Evolutionary conservation across 441 rosid species (phyloP).

Genomic region (Aquilaria agallochum): DNA sequence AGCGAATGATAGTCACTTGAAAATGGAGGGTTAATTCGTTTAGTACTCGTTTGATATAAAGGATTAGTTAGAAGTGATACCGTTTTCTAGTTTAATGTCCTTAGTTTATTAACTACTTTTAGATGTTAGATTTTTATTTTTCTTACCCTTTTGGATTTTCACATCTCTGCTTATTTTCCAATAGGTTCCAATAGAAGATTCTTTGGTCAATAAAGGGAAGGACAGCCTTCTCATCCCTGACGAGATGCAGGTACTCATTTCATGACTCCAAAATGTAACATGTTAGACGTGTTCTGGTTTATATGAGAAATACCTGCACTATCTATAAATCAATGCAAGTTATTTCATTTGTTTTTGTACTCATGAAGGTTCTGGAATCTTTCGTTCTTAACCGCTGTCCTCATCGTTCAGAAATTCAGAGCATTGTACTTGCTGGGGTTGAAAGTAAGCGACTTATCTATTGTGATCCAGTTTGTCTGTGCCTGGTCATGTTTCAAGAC

Average conservation of each 20-base stretch:
- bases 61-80: no score
- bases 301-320: no score
- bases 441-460: slow-evolving; percentile 31
- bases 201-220: slow-evolving; percentile 44
- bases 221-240: slow-evolving; percentile 56
- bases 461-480: background rate
- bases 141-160: no score
- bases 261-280: background rate
- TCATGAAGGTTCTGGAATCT: slow-evolving; percentile 40
- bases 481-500: background rate
- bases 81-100: no score
- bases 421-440: slow-evolving; percentile 44
- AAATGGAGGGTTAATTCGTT: no score
- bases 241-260: slow-evolving; percentile 33
- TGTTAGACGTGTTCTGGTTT: no score
- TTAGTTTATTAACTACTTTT: no score
- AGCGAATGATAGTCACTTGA: no score
- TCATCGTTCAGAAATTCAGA: slow-evolving; percentile 63
- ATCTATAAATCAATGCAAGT: no score
- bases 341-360: background rate
- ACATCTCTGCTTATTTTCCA: background rate
- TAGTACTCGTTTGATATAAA: no score
- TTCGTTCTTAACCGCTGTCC: slow-evolving; percentile 47
- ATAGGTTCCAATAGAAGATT: slow-evolving; percentile 42
- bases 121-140: no score